phyloP scores from a whole-genome alignment of 2,329 filamentous ascomycete genomes.

The Rhynchosporium agropyri region DNA sequence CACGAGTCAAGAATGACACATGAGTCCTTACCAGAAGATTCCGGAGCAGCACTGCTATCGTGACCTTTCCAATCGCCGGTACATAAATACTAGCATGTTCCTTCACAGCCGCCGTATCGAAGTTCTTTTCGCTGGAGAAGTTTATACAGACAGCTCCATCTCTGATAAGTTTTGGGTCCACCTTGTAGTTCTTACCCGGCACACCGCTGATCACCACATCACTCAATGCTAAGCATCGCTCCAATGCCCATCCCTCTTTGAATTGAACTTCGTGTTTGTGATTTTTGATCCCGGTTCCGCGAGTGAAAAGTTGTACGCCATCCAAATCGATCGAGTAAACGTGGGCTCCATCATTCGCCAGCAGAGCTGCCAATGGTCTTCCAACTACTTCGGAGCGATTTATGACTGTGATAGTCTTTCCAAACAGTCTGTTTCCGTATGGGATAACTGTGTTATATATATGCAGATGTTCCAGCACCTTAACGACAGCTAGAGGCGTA shows the following conservation, averaged over 20 bases:
- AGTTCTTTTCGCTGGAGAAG: constrained; percentile 95
- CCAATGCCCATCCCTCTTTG: constrained; percentile 77
- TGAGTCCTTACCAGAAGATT: constrained; percentile 66
- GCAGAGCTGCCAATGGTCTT: constrained; percentile 83
- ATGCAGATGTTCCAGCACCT: constrained; percentile 92
- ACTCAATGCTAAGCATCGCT: constrained; percentile 82
- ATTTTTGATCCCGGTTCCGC: constrained; percentile 84
- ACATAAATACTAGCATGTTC: constrained; percentile 97
- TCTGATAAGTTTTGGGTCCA: constrained; percentile 78
- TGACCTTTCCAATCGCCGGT: constrained; percentile 96
- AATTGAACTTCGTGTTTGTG: constrained; percentile 77
- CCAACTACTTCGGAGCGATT: constrained; percentile 97
- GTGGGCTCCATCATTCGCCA: constrained; percentile 93
- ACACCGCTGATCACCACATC: constrained; percentile 96
- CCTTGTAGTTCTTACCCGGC: constrained; percentile 84
- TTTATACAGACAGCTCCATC: constrained; percentile 98
- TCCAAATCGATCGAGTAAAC: constrained; percentile 95
- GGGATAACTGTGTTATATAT: constrained; percentile 96
- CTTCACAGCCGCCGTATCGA: constrained; percentile 81
- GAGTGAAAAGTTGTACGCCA: constrained; percentile 88
- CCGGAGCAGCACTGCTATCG: constrained; percentile 85
- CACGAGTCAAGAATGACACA: neutral
- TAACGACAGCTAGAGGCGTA: constrained; percentile 93
- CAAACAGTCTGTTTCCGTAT: constrained; percentile 89
- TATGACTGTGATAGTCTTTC: constrained; percentile 93